phyloP scores from a whole-genome alignment of 306 rosid genomes.

The barrel medic (Medicago truncatula) region MtrunA17r5.0-ANR NC_053047.1:2681501-2682000 shows the following conservation, averaged over 20 bases:
- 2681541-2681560: not conserved
- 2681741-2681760: slow-evolving; percentile 30
- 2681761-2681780: slow-evolving; percentile 37
- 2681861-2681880: slow-evolving; percentile 47
- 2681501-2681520: no score
- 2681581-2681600: no score
- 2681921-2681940: slow-evolving; percentile 43
- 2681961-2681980: slow-evolving; percentile 41
- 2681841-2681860: slow-evolving; percentile 52
- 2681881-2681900: slow-evolving; percentile 36
- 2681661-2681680: no score
- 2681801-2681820: slow-evolving; percentile 40
- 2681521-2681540: no score
- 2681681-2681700: not conserved
- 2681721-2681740: slow-evolving; percentile 41
- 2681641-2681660: no score
- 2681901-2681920: slow-evolving; percentile 45
- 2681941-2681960: slow-evolving; percentile 42
- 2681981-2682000: no score
- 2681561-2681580: no score
- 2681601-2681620: no score
- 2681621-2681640: no score
- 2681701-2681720: not conserved
- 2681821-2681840: slow-evolving; percentile 55
- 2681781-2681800: not conserved